phyloP scores from a whole-genome alignment of 1,284 basidiomycete genomes.

The Tylopilus orsonianus region DNA sequence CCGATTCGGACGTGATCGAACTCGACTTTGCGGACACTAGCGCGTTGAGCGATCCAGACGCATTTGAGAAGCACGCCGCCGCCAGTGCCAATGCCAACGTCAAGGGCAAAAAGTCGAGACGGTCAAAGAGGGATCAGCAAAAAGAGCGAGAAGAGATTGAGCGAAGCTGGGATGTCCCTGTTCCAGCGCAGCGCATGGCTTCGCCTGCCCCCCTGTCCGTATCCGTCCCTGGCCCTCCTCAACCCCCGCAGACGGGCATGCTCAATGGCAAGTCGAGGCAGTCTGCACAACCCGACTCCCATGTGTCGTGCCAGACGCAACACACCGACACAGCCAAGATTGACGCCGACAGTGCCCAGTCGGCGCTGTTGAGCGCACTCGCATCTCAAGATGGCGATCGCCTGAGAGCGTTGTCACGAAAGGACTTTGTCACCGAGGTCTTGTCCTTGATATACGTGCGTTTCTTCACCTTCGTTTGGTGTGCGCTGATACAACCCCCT shows the following conservation, averaged over 20 bases:
- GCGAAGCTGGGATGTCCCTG: constrained; percentile 57
- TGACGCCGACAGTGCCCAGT: constrained; percentile 26
- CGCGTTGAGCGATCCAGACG: constrained; percentile 60
- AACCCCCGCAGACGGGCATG: background rate
- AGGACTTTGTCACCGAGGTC: constrained; percentile 67
- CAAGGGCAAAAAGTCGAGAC: constrained; percentile 37
- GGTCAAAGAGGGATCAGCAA: constrained; percentile 38
- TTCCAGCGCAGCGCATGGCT: constrained; percentile 11
- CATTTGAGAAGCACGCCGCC: constrained; percentile 38
- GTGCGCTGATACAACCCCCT: background rate
- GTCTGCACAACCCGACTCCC: constrained; percentile 10
- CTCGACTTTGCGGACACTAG: constrained; percentile 70
- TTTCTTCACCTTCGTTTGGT: constrained; percentile 13
- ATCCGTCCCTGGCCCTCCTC: background rate
- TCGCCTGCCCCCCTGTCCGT: constrained; percentile 15
- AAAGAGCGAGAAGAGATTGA: constrained; percentile 57
- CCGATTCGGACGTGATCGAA: constrained; percentile 58
- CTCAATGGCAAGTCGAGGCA: constrained; percentile 28
- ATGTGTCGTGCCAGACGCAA: no score
- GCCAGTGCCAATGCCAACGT: no score
- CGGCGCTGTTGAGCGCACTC: constrained; percentile 34
- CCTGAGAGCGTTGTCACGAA: constrained; percentile 42
- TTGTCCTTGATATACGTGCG: constrained; percentile 69
- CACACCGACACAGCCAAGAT: constrained; percentile 13
- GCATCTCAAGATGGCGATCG: constrained; percentile 20